phyloP scores from a whole-genome alignment of 2,329 filamentous ascomycete species.

The Colletotrichum tropicale region DNA sequence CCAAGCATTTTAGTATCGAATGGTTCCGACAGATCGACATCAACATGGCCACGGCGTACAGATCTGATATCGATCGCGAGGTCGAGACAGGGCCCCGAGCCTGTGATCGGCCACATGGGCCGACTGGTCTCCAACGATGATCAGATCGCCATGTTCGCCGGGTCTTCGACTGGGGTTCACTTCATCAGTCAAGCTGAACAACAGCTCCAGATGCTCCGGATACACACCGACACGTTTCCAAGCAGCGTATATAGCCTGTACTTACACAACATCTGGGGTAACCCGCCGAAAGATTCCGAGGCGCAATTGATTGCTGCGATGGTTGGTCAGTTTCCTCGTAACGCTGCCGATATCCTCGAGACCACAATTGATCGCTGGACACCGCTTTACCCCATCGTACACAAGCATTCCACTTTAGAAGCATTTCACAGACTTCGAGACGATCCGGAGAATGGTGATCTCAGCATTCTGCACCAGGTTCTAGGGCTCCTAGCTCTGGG shows the following conservation, averaged over 20 bases:
- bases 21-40: not conserved
- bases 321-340: slow-evolving; percentile 13
- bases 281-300: not conserved
- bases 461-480: slow-evolving; percentile 20
- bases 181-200: slow-evolving; percentile 30
- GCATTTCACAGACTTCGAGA: not conserved
- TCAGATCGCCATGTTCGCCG: slow-evolving; percentile 26
- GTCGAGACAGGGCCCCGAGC: not conserved
- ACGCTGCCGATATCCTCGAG: slow-evolving; percentile 20
- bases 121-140: slow-evolving; percentile 25
- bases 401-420: slow-evolving; percentile 23
- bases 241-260: slow-evolving; percentile 27
- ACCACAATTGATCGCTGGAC: slow-evolving; percentile 22
- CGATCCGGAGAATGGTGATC: not conserved
- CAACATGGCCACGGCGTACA: not conserved
- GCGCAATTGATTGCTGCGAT: slow-evolving; percentile 2
- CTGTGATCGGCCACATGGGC: slow-evolving; percentile 29
- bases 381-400: slow-evolving; percentile 21
- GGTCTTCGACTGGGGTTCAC: slow-evolving; percentile 29
- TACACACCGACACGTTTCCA: slow-evolving; percentile 26
- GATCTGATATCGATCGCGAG: not conserved
- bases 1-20: not conserved
- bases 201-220: slow-evolving; percentile 25
- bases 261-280: slow-evolving; percentile 24
- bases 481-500: slow-evolving; percentile 25